Evolutionary conservation across 2,329 filamentous ascomycete genomes (phyloP), one percentile per base, ranked within the genome.

Genomic region (Lasiodiplodia citricola): DNA sequence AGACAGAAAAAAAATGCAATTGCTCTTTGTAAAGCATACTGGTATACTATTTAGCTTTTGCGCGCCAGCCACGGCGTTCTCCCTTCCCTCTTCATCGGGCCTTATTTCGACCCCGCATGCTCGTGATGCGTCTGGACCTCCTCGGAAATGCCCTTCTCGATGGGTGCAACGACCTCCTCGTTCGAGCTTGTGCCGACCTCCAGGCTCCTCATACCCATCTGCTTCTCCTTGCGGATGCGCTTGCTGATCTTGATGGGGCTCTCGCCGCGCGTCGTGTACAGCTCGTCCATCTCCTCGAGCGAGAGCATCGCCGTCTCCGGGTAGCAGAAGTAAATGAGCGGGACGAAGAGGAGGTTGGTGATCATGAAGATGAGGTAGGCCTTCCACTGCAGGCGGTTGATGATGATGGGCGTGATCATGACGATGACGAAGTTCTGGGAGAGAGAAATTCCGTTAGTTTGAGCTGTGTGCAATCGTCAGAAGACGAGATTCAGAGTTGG

Each of bases 341-440:
- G 58, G 6, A 70, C 47, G 62, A 69, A 69, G 23, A 54, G 41
- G 5, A 66, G 54, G 62, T 69, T 69, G 21, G 55, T 60, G 62
- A 38, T 38, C 62, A 66, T 66, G 68, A 69, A 69, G 41, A 69
- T 60, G 31, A 69, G 31, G 37, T 69, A 69, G 14, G 68, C 55
- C 37, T 66, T 62, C 68, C 68, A 69, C n/a, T 62, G 54, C 35
- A 70, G 38, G 2, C 56, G 56, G 51, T 64, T 58, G 68, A 70
- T 70, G 37, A 70, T 64, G 35, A 56, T 79, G 74, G 2, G 76
- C 77, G 35, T 77, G 69, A 51, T 70, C 79, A 0, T 84, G 84
- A 87, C 75, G 70, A 86, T 86, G 2, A 73, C 71, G 54, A 73
- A 78, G 69, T 81, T 81, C 64, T 65, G 21, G 11, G 6, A 14